phyloP scores from a whole-genome alignment of 305 asterid genomes.

The Fraxinus latifolia region DNA sequence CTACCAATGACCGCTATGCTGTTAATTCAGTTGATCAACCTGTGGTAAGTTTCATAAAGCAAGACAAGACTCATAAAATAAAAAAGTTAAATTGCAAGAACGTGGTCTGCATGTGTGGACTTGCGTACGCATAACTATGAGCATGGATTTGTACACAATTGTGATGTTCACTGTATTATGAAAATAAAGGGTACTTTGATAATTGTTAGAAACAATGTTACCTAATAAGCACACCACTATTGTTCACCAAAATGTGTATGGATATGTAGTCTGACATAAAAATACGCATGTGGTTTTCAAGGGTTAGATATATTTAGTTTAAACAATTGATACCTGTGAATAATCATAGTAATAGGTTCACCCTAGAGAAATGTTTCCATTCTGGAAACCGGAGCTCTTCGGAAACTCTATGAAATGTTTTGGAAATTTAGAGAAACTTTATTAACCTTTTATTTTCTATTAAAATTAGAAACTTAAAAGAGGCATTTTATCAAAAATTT shows the following conservation, averaged over 20 bases:
- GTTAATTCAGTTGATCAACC: constrained; percentile 69
- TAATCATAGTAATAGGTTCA: not conserved
- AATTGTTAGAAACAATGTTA: not conserved
- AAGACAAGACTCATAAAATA: not conserved
- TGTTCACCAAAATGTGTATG: not conserved
- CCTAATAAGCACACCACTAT: not conserved
- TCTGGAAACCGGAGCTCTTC: not conserved
- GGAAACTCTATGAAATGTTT: not conserved
- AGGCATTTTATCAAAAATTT: not conserved
- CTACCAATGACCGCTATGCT: constrained; percentile 55
- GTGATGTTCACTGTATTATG: not conserved
- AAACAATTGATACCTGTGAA: not conserved
- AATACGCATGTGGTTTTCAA: not conserved
- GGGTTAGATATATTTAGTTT: not conserved
- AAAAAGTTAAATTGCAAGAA: not conserved
- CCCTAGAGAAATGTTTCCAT: not conserved
- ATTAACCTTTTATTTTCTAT: not conserved
- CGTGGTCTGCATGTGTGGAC: not conserved
- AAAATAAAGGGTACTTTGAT: not conserved
- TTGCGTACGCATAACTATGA: not conserved
- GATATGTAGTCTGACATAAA: not conserved
- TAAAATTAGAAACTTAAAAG: not conserved
- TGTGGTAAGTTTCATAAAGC: constrained; percentile 42
- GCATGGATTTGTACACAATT: not conserved
- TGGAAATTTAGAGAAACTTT: not conserved